Evolutionary conservation across 179 eudicot genomes (phyloP).

Genomic region (Beta corolliflora): DNA sequence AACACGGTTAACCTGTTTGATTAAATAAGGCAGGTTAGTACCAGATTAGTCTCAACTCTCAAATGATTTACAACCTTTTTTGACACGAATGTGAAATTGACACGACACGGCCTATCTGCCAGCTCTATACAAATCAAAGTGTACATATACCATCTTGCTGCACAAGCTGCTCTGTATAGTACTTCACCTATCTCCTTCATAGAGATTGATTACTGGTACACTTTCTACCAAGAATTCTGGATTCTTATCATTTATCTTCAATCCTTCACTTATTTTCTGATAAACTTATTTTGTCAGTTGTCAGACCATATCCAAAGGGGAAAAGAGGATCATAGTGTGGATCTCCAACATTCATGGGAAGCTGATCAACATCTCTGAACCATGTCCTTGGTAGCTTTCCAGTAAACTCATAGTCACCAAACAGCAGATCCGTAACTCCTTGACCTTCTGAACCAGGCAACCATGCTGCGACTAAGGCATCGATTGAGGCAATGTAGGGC

Average conservation of each 20-base stretch:
- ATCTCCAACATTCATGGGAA: slow-evolving; percentile 81
- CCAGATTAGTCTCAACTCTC: too few species aligned
- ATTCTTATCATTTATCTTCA: slow-evolving; percentile 20
- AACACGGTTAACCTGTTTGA: too few species aligned
- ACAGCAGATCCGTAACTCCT: slow-evolving; percentile 68
- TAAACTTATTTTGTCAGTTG: slow-evolving; percentile 30
- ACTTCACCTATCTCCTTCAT: too few species aligned
- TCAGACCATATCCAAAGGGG: slow-evolving; percentile 73
- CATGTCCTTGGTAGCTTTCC: slow-evolving; percentile 71
- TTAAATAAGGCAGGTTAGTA: too few species aligned
- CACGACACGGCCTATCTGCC: too few species aligned
- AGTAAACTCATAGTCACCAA: slow-evolving; percentile 65
- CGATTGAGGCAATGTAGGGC: slow-evolving; percentile 51
- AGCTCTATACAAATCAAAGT: too few species aligned
- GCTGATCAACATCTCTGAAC: slow-evolving; percentile 70
- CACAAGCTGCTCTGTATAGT: too few species aligned
- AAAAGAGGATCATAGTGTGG: slow-evolving; percentile 68
- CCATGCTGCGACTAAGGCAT: slow-evolving; percentile 82
- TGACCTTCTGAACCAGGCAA: slow-evolving; percentile 80
- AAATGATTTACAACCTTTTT: too few species aligned
- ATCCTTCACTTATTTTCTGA: not conserved
- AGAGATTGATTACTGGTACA: too few species aligned
- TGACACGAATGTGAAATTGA: too few species aligned
- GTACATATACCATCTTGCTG: too few species aligned
- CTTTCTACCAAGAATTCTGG: too few species aligned